phyloP scores from a whole-genome alignment of 352 stramenopile species.

The Pythium aphanidermatum region DNA sequence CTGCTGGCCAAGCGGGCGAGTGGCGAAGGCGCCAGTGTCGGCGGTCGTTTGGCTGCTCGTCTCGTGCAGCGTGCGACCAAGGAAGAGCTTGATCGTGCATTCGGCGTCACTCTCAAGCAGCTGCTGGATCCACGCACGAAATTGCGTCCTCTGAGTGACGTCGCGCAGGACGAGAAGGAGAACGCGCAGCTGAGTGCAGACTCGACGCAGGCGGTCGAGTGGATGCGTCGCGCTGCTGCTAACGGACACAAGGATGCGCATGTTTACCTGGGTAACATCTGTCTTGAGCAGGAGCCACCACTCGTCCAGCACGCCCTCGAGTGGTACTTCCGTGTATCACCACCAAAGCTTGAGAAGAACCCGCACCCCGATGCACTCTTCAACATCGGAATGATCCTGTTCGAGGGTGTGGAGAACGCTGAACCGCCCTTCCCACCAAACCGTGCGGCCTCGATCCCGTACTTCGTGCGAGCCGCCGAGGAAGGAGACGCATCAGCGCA shows the following conservation, averaged over 20 bases:
- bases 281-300: slow-evolving; percentile 68
- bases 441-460: slow-evolving; percentile 54
- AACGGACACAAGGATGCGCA: slow-evolving; percentile 72
- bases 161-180: slow-evolving; percentile 21
- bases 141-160: slow-evolving; percentile 36
- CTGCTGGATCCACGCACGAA: slow-evolving; percentile 54
- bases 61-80: slow-evolving; percentile 61
- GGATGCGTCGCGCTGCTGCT: slow-evolving; percentile 71
- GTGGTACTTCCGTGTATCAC: slow-evolving; percentile 67
- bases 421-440: slow-evolving; percentile 58
- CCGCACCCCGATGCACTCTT: slow-evolving; percentile 79
- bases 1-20: slow-evolving; percentile 34
- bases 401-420: slow-evolving; percentile 63
- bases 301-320: slow-evolving; percentile 58
- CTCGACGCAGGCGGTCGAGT: slow-evolving; percentile 69
- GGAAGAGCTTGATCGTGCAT: slow-evolving; percentile 54
- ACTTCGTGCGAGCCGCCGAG: slow-evolving; percentile 76
- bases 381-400: slow-evolving; percentile 78
- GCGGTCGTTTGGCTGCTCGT: slow-evolving; percentile 7
- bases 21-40: slow-evolving; percentile 4
- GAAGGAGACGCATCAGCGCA: slow-evolving; percentile 70
- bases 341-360: slow-evolving; percentile 31
- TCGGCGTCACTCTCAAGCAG: slow-evolving; percentile 64
- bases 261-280: slow-evolving; percentile 78
- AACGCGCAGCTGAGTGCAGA: slow-evolving; percentile 25